Evolutionary conservation across 164 flowering plant species (phyloP).

Genomic region (Vitis riparia): DNA sequence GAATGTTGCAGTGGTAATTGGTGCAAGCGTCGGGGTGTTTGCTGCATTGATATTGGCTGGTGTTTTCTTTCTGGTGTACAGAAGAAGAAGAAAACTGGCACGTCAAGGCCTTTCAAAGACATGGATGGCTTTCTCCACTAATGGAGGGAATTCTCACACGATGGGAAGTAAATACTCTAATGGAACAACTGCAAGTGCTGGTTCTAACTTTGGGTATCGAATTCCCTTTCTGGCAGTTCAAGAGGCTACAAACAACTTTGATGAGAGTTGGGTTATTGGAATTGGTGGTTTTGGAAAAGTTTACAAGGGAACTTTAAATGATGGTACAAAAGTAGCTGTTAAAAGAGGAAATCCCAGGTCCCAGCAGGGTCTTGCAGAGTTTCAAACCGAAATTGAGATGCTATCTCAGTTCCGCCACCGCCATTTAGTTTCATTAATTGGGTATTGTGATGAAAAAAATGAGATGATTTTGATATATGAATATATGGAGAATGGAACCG

Average conservation of each 20-base stretch:
- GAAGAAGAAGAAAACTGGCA: slow-evolving; percentile 26
- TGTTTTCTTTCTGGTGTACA: slow-evolving; percentile 28
- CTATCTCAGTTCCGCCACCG: slow-evolving; percentile 84
- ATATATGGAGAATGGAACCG: slow-evolving; percentile 84
- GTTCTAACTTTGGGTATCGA: slow-evolving; percentile 48
- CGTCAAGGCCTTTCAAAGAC: slow-evolving; percentile 42
- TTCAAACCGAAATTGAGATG: slow-evolving; percentile 71
- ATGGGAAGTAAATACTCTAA: slow-evolving; percentile 66
- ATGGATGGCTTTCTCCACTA: slow-evolving; percentile 57
- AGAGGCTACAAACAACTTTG: slow-evolving; percentile 78
- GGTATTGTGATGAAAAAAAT: slow-evolving; percentile 75
- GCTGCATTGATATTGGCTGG: slow-evolving; percentile 27
- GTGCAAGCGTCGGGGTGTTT: slow-evolving; percentile 33
- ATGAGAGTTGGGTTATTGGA: slow-evolving; percentile 77
- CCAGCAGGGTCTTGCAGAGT: slow-evolving; percentile 62
- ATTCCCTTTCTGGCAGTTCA: slow-evolving; percentile 59
- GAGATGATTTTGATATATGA: slow-evolving; percentile 88
- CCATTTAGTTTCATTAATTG: slow-evolving; percentile 80
- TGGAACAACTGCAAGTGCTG: slow-evolving; percentile 46
- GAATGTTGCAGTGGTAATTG: slow-evolving; percentile 41
- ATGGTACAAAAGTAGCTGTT: slow-evolving; percentile 58
- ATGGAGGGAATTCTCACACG: slow-evolving; percentile 50
- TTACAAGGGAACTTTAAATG: slow-evolving; percentile 45
- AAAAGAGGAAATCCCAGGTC: slow-evolving; percentile 60
- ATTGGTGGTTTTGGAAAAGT: slow-evolving; percentile 92